Conservation (phyloP, 139 green algal genomes). For the Zygnema circumcarinatum region DNA sequence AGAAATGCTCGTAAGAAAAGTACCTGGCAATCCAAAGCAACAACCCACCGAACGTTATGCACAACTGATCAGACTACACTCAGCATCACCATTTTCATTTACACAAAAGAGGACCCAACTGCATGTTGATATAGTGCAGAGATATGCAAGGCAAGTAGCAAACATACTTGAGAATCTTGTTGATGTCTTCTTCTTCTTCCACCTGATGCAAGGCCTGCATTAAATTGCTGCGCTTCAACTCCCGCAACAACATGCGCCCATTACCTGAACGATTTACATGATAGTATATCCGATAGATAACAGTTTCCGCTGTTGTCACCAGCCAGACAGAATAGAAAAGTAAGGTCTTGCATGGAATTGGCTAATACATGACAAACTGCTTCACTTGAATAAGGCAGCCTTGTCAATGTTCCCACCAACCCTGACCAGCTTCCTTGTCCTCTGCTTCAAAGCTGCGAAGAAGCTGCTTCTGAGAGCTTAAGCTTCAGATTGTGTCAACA, state of each 20-base stretch:
- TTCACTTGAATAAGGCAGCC: neutral
- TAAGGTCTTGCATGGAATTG: neutral
- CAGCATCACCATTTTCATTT: too few relatives aligned
- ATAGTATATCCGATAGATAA: conserved; percentile 98
- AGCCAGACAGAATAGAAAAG: neutral
- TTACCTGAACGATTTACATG: conserved; percentile 80
- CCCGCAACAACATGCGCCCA: conserved; percentile 79
- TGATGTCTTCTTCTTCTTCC: conserved; percentile 94
- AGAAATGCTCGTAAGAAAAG: conserved; percentile 99
- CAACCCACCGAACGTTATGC: neutral
- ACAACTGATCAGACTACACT: neutral
- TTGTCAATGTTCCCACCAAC: too few relatives aligned
- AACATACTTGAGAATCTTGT: conserved; percentile 83
- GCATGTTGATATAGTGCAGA: too few relatives aligned
- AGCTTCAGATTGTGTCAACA: too few relatives aligned
- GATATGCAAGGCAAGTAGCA: too few relatives aligned
- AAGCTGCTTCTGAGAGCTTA: too few relatives aligned
- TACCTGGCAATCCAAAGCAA: conserved; percentile 67
- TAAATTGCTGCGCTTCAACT: conserved; percentile 88
- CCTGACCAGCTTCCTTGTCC: too few relatives aligned
- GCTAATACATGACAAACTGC: neutral
- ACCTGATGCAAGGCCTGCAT: conserved; percentile 82
- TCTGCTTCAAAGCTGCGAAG: too few relatives aligned
- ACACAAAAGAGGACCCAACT: too few relatives aligned
- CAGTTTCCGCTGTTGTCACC: conserved; percentile 80